Evolutionary conservation across 306 rosid species (phyloP).

Genomic region (Begonia peltatifolia): DNA sequence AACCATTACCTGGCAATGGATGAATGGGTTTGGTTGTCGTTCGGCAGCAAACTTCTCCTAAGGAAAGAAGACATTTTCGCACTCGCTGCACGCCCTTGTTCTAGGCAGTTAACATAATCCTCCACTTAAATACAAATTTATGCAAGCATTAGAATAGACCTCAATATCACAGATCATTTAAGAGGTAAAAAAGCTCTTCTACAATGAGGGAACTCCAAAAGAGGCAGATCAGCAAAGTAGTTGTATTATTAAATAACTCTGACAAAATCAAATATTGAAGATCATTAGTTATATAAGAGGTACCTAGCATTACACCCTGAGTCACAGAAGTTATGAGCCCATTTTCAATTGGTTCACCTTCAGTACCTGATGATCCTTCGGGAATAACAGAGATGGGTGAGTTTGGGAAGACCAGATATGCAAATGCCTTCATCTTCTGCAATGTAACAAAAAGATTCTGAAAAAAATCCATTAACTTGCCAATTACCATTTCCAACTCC

Average conservation of each 20-base stretch:
- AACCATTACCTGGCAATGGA: too few relatives aligned
- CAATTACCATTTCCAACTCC: too few relatives aligned
- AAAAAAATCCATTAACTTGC: too few relatives aligned
- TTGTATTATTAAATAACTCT: neutral
- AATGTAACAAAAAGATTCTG: neutral
- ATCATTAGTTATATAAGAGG: constrained; percentile 2
- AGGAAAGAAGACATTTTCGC: constrained; percentile 60
- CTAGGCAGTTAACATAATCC: constrained; percentile 74
- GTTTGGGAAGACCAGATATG: constrained; percentile 84
- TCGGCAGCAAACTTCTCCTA: constrained; percentile 47
- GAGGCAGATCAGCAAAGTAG: neutral
- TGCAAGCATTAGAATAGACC: constrained; percentile 5
- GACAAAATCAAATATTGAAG: neutral
- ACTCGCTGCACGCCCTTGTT: constrained; percentile 71
- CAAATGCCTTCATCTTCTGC: constrained; percentile 76
- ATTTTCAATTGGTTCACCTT: constrained; percentile 53
- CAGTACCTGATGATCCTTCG: constrained; percentile 22
- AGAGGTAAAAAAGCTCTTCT: neutral
- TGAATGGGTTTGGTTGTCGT: neutral
- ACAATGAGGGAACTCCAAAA: neutral
- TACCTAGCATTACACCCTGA: constrained; percentile 88
- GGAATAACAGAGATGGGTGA: constrained; percentile 31
- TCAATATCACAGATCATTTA: neutral
- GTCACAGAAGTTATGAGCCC: constrained; percentile 86
- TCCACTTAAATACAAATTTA: constrained; percentile 39